Evolutionary conservation across 768 basidiomycete species (phyloP).

Genomic region (Pholiota molesta): DNA sequence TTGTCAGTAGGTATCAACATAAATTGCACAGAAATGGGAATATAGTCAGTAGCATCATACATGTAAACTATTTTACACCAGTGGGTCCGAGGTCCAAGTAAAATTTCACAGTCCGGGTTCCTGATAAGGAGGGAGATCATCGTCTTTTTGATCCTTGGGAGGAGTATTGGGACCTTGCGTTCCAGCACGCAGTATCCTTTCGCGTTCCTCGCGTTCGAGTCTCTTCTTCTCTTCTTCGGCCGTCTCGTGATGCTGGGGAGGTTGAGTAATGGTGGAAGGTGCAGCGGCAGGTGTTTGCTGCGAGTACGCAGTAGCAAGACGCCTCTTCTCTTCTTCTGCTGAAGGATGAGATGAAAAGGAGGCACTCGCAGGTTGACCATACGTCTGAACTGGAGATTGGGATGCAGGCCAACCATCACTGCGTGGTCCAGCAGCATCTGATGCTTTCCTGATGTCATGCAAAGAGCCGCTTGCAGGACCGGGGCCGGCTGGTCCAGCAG

Average conservation of each 20-base stretch:
- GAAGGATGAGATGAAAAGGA: background rate
- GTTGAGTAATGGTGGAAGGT: conserved; percentile 6
- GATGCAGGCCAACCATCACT: conserved; percentile 31
- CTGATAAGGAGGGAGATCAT: conserved; percentile 55
- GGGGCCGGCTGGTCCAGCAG: conserved; percentile 59
- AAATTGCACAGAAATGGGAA: too few species aligned
- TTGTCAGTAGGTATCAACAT: too few species aligned
- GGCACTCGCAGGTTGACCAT: conserved; percentile 27
- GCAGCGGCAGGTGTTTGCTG: conserved; percentile 18
- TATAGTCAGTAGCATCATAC: background rate
- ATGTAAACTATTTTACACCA: background rate
- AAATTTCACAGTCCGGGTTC: conserved; percentile 30
- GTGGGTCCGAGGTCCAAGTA: background rate
- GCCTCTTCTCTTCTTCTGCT: conserved; percentile 55
- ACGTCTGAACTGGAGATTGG: conserved; percentile 24
- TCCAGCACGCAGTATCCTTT: conserved; percentile 44
- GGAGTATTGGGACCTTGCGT: conserved; percentile 16
- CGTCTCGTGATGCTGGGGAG: conserved; percentile 37
- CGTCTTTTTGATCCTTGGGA: conserved; percentile 35
- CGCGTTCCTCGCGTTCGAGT: conserved; percentile 68
- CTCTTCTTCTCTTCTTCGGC: conserved; percentile 67
- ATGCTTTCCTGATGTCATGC: conserved; percentile 47
- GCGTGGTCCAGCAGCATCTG: conserved; percentile 37
- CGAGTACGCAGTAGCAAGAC: conserved; percentile 46
- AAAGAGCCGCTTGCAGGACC: conserved; percentile 71